Base-by-base conservation (phyloP, 1,284 basidiomycete genomes). In the Caloboletus inedulis region DNA sequence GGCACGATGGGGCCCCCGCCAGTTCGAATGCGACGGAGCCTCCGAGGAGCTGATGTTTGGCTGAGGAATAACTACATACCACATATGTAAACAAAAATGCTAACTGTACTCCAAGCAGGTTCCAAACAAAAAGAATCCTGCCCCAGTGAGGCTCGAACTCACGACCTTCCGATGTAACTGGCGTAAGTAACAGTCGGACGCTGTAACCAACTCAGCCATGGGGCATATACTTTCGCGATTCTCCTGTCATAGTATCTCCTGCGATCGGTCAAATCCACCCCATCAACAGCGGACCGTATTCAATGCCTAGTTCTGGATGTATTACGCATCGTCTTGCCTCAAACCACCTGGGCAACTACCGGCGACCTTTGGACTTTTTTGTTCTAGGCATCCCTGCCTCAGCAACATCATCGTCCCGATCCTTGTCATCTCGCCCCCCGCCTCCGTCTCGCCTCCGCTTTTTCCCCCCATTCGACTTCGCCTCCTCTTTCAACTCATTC, bases 321-420 rank as follows among this genome's bases (percentile, higher is more conserved):
- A 25, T 21, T 48, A 50, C 23, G n/a, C n/a, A 5, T 30, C 10
- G 7, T 25, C 48, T 25, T 16, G 25, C 21, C 16, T 37, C 25
- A 33, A 29, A 16, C 16, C 14, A 23, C 25, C 35, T 13, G 5
- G 35, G 31, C 4, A 39, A 40, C 45, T 64, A 73, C 52, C 66
- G 60, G 51, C 72, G 72, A 44, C 72, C 63, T 61, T 73, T 78
- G 39, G 65, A 74, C 64, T 75, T 82, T 59, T 73, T 80, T 56
- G 76, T 78, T 48, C 62, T 71, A 10, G 84, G 89, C 80, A 91
- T 82, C 9, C 87, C 90, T 46, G 87, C 90, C 70, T 93, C 89
- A 9, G 90, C 80, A 19, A 84, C 77, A 70, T 95, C 92, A 66
- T 96, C 93, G 61, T 94, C 92, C 55, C 90, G 75, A 70, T 94